Evolutionary conservation across 495 filamentous ascomycete species (phyloP).

Genomic region (Neurospora sp.): DNA sequence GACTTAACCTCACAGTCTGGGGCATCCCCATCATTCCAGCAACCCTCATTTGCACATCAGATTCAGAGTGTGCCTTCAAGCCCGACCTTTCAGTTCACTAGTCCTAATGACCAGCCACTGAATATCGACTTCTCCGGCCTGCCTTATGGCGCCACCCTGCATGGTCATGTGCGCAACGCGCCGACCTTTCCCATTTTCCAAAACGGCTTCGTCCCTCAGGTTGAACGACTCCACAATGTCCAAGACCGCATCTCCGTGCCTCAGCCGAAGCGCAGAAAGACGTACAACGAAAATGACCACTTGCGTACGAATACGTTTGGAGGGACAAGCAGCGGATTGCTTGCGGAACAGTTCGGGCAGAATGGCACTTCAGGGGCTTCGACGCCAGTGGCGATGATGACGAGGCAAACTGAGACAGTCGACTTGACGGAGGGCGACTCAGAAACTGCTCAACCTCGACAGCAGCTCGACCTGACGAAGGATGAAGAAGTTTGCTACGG

Average conservation of each 20-base stretch:
- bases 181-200: slow-evolving; percentile 11
- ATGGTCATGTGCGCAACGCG: slow-evolving; percentile 2
- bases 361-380: slow-evolving; percentile 34
- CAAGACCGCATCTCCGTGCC: slow-evolving; percentile 51
- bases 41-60: slow-evolving; percentile 1
- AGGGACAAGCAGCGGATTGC: slow-evolving; percentile 40
- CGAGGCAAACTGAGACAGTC: slow-evolving; percentile 36
- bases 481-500: slow-evolving; percentile 75
- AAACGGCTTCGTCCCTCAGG: slow-evolving; percentile 34
- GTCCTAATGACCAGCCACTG: slow-evolving; percentile 15
- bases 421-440: slow-evolving; percentile 56
- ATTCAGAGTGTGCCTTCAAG: neutral
- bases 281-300: slow-evolving; percentile 35
- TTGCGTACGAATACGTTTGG: slow-evolving; percentile 31
- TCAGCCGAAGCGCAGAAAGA: slow-evolving; percentile 54
- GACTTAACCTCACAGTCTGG: slow-evolving; percentile 3
- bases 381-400: slow-evolving; percentile 6
- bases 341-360: slow-evolving; percentile 56
- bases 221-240: slow-evolving; percentile 67
- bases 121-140: slow-evolving; percentile 12
- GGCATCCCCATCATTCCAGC: neutral
- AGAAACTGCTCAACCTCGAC: slow-evolving; percentile 45
- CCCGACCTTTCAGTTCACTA: slow-evolving; percentile 35
- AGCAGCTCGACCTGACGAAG: slow-evolving; percentile 31
- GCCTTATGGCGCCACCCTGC: neutral